Conservation (phyloP, 2,329 filamentous ascomycete genomes). For the Ceratocystis variospora region DNA sequence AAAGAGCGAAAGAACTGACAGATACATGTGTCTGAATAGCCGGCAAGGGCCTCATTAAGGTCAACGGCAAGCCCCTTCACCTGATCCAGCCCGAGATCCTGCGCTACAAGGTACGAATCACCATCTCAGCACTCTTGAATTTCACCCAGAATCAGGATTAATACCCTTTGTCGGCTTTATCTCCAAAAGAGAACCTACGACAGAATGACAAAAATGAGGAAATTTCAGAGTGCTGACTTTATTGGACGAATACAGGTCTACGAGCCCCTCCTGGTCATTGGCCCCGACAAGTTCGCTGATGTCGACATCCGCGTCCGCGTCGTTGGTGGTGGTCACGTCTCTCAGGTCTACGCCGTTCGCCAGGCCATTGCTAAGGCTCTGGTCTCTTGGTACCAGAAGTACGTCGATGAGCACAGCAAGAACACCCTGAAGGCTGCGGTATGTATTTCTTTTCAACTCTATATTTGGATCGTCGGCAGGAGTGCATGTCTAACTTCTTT, state of each 20-base stretch:
- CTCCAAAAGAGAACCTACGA: background rate
- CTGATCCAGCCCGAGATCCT: slow-evolving; percentile 94
- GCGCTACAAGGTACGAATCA: slow-evolving; percentile 71
- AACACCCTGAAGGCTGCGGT: slow-evolving; percentile 54
- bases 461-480: background rate
- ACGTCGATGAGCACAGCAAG: slow-evolving; percentile 99
- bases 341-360: slow-evolving; percentile 94
- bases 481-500: slow-evolving; percentile 56
- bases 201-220: background rate
- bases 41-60: slow-evolving; percentile 73
- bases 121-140: background rate
- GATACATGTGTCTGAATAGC: slow-evolving; percentile 23
- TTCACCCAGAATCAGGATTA: background rate
- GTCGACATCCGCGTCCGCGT: slow-evolving; percentile 98
- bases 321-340: slow-evolving; percentile 92
- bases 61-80: slow-evolving; percentile 91
- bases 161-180: background rate
- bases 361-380: slow-evolving; percentile 87
- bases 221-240: slow-evolving; percentile 1
- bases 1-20: slow-evolving; percentile 14
- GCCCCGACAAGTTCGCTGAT: slow-evolving; percentile 90
- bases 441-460: slow-evolving; percentile 5
- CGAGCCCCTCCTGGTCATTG: slow-evolving; percentile 94
- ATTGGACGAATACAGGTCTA: slow-evolving; percentile 52
- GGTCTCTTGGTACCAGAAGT: slow-evolving; percentile 95